Base-by-base conservation (phyloP, 306 rosid species). In the Urtica urens region DNA sequence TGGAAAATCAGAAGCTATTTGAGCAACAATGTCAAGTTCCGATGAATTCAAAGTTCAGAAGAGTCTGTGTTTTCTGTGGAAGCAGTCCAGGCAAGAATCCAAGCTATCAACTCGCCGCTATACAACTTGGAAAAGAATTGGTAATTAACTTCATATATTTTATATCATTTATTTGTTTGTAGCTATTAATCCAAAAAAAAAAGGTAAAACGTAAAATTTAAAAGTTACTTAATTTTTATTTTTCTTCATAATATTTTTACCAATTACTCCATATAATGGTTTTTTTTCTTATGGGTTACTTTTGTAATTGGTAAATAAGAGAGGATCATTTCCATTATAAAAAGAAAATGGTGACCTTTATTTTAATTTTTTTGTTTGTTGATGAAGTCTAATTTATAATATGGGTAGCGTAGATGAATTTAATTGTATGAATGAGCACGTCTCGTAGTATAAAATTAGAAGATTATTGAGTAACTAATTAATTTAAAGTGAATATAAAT, bases 21-120 rank as follows among this genome's bases (percentile, higher is more conserved):
- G 67, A 66, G 21, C 67, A 44, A 3, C 62, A 46, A 20, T 62
- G 42, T 13, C 65, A 49, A 48, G 18, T 30, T 57, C 26, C 49
- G 12, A 37, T 49, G 62, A 66, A 69, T 19, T 74, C 95, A 14
- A 74, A 79, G 63, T 90, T 90, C 68, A 78, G 50, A 29, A 78
- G 97, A 40, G 62, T 85, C 58, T 90, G 97, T 51, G 97, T 90
- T 19, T 90, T 79, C 72, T 90, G 97, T 19, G 95, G 97, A 1
- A 90, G 97, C 66, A 81, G 87, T 48, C 65, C 84, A 5, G 97
- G 97, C 10, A 90, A 75, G 60, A 90, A 46, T 48, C 97, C 95
- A 5, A 77, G 76, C 52, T 90, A 79, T 65, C 87, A 75, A 60
- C 69, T 73, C 14, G 93, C 95, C 41, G 94, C 97, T 39, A 59